Percentiles rank a stretch among this genome's conserved stretches.
phyloP scores from a whole-genome alignment of 176 grass and related monocot species.

The Rhynchospora breviuscula region DNA sequence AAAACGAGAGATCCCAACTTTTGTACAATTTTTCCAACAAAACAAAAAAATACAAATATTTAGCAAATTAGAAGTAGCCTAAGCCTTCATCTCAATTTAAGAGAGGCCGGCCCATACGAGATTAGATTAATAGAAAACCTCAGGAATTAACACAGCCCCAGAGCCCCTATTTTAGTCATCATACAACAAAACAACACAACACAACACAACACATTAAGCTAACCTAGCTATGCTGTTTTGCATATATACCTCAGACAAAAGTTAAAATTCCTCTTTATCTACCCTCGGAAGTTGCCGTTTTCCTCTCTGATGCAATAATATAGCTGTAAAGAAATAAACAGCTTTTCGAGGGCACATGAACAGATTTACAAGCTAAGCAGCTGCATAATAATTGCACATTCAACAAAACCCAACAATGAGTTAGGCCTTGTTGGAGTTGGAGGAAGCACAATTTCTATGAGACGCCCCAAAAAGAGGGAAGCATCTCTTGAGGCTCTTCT shows the following conservation, averaged over 20 bases:
- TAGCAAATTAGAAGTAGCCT: neutral
- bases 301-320: neutral
- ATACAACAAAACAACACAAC: no score
- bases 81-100: slow-evolving; percentile 37
- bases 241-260: slow-evolving; percentile 8
- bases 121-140: neutral
- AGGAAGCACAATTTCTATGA: slow-evolving; percentile 43
- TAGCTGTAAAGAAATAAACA: neutral
- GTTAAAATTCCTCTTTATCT: neutral
- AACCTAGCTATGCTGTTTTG: slow-evolving; percentile 14
- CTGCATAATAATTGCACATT: neutral
- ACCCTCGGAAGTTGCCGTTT: neutral
- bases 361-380: neutral
- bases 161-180: neutral
- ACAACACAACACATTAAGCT: slow-evolving; percentile 9
- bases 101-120: slow-evolving; percentile 22
- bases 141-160: neutral
- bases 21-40: neutral
- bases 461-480: slow-evolving; percentile 49
- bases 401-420: neutral
- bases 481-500: slow-evolving; percentile 54
- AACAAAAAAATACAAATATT: neutral
- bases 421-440: slow-evolving; percentile 24
- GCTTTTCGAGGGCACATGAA: neutral
- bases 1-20: neutral